phyloP scores from a whole-genome alignment of 768 basidiomycete species.

The Psilocybe cubensis region DNA sequence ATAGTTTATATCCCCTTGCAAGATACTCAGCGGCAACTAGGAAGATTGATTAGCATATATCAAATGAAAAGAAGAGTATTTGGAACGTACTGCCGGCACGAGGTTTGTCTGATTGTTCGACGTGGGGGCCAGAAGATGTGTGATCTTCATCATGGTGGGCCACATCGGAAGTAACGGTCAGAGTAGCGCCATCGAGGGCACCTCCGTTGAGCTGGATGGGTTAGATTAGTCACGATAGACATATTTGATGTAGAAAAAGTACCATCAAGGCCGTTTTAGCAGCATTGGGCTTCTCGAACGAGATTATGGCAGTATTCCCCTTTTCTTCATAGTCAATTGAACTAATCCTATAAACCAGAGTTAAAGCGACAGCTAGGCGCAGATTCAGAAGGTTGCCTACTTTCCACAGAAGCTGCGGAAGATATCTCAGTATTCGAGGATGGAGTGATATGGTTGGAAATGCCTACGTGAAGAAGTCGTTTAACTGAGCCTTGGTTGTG shows the following conservation, averaged over 20 bases:
- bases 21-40: constrained; percentile 92
- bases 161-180: constrained; percentile 73
- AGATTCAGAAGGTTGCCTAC: constrained; percentile 37
- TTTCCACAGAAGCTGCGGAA: constrained; percentile 82
- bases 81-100: constrained; percentile 71
- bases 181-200: constrained; percentile 68
- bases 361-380: neutral
- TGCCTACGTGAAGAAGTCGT: constrained; percentile 81
- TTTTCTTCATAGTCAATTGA: constrained; percentile 57
- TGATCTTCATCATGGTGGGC: constrained; percentile 61
- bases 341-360: constrained; percentile 53
- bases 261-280: constrained; percentile 89
- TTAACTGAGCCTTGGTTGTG: constrained; percentile 69
- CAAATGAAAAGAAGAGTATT: neutral
- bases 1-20: constrained; percentile 84
- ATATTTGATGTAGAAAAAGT: constrained; percentile 6
- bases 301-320: constrained; percentile 58
- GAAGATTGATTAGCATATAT: constrained; percentile 5
- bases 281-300: constrained; percentile 84
- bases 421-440: constrained; percentile 13
- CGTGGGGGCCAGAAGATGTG: constrained; percentile 32
- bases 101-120: constrained; percentile 92
- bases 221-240: neutral
- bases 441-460: constrained; percentile 7
- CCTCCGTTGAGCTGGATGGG: constrained; percentile 67